Conservation (phyloP, 306 rosid species). For the Prunus mira region DNA sequence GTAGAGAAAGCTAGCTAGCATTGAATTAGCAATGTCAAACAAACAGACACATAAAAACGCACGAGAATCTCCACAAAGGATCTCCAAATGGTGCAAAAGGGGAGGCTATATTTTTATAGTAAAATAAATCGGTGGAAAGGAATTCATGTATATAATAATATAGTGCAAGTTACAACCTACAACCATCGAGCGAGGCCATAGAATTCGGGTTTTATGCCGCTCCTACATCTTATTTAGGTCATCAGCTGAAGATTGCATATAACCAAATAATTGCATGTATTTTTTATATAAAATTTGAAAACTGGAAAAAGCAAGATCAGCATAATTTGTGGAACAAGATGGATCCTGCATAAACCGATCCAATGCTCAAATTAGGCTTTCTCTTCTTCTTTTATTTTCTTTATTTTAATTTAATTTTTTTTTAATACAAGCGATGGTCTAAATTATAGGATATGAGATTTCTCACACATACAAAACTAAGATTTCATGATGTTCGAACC, state of each 20-base stretch:
- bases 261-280: neutral
- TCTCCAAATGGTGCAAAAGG: conserved; percentile 20
- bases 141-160: neutral
- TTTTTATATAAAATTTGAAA: neutral
- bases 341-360: neutral
- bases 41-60: neutral
- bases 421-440: accelerated
- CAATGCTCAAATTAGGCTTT: neutral
- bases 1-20: neutral
- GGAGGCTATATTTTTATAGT: conserved; percentile 14
- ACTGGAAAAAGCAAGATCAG: neutral
- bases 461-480: too few relatives aligned
- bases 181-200: conserved; percentile 11
- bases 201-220: conserved; percentile 15
- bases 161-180: neutral
- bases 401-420: too few relatives aligned
- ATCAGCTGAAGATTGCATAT: neutral
- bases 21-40: neutral
- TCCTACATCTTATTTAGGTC: conserved; percentile 1
- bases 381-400: too few relatives aligned
- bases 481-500: too few relatives aligned
- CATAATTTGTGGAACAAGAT: neutral
- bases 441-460: too few relatives aligned
- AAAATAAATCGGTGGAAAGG: conserved; percentile 23
- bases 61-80: conserved; percentile 7